These are phyloP conservation scores for Aspergillus amoenus DNA, from an alignment of 2,329 filamentous ascomycete genomes.

Conservation along the genomic window DNA sequence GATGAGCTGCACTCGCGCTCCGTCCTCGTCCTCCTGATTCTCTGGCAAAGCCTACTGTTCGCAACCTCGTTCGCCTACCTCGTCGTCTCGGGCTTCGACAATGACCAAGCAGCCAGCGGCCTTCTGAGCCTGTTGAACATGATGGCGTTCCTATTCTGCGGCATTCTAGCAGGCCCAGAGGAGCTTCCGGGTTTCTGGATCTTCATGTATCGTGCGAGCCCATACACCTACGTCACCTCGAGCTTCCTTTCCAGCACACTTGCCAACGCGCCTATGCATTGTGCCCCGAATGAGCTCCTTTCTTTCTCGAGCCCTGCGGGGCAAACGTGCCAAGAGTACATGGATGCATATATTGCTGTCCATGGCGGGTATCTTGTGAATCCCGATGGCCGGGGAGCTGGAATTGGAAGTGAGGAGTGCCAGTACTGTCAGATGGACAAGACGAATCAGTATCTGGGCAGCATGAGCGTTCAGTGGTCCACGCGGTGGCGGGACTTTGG, in stretches of 20 bases:
- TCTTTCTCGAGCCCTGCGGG: constrained; percentile 60
- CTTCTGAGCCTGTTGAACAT: constrained; percentile 76
- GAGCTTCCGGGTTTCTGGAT: constrained; percentile 68
- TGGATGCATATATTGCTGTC: constrained; percentile 50
- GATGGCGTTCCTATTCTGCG: constrained; percentile 74
- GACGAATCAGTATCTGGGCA: constrained; percentile 40
- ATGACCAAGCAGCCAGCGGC: constrained; percentile 73
- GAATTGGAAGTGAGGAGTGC: constrained; percentile 55
- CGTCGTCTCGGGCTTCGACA: constrained; percentile 70
- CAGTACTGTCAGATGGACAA: constrained; percentile 43
- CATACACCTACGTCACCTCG: constrained; percentile 47
- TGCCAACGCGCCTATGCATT: constrained; percentile 66
- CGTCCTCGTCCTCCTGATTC: not conserved
- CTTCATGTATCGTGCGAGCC: constrained; percentile 61
- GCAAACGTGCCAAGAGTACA: constrained; percentile 61
- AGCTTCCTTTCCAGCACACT: not conserved
- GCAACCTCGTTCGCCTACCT: constrained; percentile 78
- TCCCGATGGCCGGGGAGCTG: constrained; percentile 40
- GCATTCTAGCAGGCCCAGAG: constrained; percentile 41
- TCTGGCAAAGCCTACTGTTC: constrained; percentile 53
- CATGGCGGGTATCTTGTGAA: constrained; percentile 58
- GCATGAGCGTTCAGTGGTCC: constrained; percentile 51
- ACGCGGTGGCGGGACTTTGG: constrained; percentile 70
- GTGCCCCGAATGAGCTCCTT: constrained; percentile 68
- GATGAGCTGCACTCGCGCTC: not conserved